phyloP scores from a whole-genome alignment of 306 rosid genomes.

The Acacia acuminata region DNA sequence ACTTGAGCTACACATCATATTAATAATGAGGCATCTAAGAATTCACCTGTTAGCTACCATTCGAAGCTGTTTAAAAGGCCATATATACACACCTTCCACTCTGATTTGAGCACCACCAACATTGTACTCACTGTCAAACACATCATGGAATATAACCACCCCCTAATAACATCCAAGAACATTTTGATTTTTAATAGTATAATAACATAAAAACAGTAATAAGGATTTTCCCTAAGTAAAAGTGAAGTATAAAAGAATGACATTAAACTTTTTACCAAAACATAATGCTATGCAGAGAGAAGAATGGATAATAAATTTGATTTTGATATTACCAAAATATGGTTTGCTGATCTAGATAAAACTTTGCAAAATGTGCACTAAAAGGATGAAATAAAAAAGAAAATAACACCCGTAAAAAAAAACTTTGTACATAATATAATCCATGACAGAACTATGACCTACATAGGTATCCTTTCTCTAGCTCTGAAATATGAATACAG shows the following conservation, averaged over 20 bases:
- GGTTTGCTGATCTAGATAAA: background rate
- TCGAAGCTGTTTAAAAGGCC: conserved; percentile 98
- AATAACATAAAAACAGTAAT: conserved; percentile 15
- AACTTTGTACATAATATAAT: background rate
- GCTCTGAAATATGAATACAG: background rate
- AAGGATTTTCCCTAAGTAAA: background rate
- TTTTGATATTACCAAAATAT: background rate
- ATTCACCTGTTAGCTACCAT: conserved; percentile 86
- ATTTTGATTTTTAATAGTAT: background rate
- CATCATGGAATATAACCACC: conserved; percentile 75
- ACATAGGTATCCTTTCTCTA: background rate
- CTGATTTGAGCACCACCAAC: conserved; percentile 82
- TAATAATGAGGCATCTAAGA: conserved; percentile 15
- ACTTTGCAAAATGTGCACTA: background rate
- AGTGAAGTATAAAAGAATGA: background rate
- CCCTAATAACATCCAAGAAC: conserved; percentile 60
- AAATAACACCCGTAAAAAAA: background rate
- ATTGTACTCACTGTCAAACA: conserved; percentile 67
- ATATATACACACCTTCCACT: conserved; percentile 95
- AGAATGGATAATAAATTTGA: conserved; percentile 7
- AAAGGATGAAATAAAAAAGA: conserved; percentile 5
- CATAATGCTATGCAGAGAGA: conserved; percentile 5
- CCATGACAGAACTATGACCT: background rate
- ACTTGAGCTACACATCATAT: conserved; percentile 18
- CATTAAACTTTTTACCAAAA: background rate